A percentile compares a stretch with the other conserved stretches of the same genome.
These are phyloP conservation scores for Hirsutella minnesotensis DNA, from an alignment of 2,329 filamentous ascomycete species.

Conservation along the genomic window DNA sequence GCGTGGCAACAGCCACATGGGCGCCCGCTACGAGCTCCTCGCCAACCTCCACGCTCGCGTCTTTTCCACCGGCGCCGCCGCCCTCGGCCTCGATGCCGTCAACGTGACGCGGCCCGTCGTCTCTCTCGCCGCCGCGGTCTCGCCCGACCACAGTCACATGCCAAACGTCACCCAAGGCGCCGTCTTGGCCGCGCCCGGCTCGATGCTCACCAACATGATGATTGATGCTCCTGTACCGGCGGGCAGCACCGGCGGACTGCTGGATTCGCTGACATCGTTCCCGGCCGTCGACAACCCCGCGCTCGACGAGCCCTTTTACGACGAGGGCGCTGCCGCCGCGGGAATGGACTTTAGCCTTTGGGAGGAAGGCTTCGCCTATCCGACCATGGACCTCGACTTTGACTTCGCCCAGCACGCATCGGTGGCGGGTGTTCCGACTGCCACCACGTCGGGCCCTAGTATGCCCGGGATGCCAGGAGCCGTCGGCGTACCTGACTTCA, in stretches of 20 bases:
- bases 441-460: neutral
- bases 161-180: too few species aligned
- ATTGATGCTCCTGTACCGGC: too few species aligned
- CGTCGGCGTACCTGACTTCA: neutral
- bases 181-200: too few species aligned
- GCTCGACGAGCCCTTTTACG: constrained; percentile 17
- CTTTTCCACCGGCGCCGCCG: constrained; percentile 1
- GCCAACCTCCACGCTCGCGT: constrained; percentile 11
- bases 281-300: constrained; percentile 16
- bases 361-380: constrained; percentile 26
- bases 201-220: too few species aligned
- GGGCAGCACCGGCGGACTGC: neutral
- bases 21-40: constrained; percentile 14
- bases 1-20: constrained; percentile 37
- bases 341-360: constrained; percentile 22
- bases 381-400: constrained; percentile 19
- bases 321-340: constrained; percentile 9
- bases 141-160: too few species aligned
- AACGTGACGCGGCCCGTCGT: too few species aligned
- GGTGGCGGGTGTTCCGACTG: neutral
- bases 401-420: constrained; percentile 17
- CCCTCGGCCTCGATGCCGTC: neutral
- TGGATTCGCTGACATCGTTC: constrained; percentile 9
- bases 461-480: neutral
- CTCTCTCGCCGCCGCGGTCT: too few species aligned